Percentiles rank a stretch among this genome's conserved stretches.
These are phyloP conservation scores for Hordeum pubiflorum DNA, from an alignment of 202 grass and related monocot species.

Conservation along the genomic window DNA sequence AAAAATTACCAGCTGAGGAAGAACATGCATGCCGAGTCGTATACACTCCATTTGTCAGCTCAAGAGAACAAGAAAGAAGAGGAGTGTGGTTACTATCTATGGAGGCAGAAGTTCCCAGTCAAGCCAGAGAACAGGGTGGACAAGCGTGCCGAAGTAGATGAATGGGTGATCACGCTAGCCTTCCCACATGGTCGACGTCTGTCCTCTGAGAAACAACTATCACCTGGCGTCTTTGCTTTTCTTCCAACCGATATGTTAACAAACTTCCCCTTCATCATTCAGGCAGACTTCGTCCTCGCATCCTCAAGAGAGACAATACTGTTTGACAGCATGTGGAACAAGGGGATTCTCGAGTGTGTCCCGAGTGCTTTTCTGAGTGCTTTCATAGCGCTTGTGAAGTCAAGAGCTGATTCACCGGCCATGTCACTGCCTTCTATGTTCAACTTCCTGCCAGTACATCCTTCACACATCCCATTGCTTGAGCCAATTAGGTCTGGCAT, in stretches of 20 bases:
- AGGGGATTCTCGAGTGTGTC: background rate
- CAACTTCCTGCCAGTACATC: background rate
- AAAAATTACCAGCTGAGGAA: background rate
- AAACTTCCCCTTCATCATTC: background rate
- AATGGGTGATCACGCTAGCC: background rate
- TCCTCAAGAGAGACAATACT: background rate
- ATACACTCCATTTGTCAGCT: background rate
- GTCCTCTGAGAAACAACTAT: background rate
- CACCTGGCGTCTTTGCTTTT: background rate
- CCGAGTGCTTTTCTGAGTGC: background rate
- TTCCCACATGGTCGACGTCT: background rate
- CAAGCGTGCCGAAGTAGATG: background rate
- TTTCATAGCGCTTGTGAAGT: background rate
- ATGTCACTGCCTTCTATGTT: background rate
- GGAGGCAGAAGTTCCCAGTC: background rate
- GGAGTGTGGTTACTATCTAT: background rate
- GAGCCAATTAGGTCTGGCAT: constrained; percentile 37
- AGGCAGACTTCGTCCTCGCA: background rate
- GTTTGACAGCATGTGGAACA: background rate
- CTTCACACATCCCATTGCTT: background rate
- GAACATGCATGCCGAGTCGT: background rate
- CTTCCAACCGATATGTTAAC: background rate
- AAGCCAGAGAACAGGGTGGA: background rate
- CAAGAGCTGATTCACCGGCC: background rate
- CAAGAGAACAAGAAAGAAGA: background rate